Base-by-base conservation (phyloP, 1,139 yeast species). In the Suhomyces bolitotheri region DNA sequence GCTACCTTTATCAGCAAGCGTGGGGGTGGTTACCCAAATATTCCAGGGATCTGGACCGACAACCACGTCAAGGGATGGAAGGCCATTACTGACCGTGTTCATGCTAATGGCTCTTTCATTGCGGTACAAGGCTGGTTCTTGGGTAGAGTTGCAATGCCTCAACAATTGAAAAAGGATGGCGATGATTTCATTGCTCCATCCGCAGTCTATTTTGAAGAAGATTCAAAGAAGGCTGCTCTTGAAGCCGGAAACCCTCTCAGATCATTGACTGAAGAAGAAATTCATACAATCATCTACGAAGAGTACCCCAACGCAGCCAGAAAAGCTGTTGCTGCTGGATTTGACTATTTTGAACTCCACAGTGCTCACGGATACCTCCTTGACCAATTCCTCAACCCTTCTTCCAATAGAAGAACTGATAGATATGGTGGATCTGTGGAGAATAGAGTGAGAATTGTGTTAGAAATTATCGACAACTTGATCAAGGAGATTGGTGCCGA, bases 401-500 rank as follows among this genome's bases (percentile, higher is more conserved):
- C 28, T 12, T 34, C 48, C 16, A 49, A 49, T 39, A 22, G 39
- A 29, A 37, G 54, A 33, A 46, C 51, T 13, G 53, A 49, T 33
- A 39, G 41, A 31, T 50, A 46, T 25, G 54, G 54, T 8, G 53
- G 54, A 3, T 42, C 49, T 8, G 34, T 50, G 13, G 53, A 49
- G 22, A 49, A 49, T 36, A 35, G 52, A 15, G 39, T 40, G 23
- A 33, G 51, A 12, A 36, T 47, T 11, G 34, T 38, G 10, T 34
- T 45, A 31, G 50, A 49, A 17, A 22, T 49, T 16, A 33, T 50
- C 16, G 71, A 65, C 40, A 72, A 72, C 5, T 33, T 49, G 15
- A 34, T 31, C 29, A 19, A 44, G 37, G 33, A 39, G 4, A 56
- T 81, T 41, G 87, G 86, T 19, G 70, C 76, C 15, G 66, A 67